These are phyloP conservation scores for Fistulifera pelliculosa DNA, from an alignment of 108 stramenopile genomes.

Conservation along the genomic window DNA sequence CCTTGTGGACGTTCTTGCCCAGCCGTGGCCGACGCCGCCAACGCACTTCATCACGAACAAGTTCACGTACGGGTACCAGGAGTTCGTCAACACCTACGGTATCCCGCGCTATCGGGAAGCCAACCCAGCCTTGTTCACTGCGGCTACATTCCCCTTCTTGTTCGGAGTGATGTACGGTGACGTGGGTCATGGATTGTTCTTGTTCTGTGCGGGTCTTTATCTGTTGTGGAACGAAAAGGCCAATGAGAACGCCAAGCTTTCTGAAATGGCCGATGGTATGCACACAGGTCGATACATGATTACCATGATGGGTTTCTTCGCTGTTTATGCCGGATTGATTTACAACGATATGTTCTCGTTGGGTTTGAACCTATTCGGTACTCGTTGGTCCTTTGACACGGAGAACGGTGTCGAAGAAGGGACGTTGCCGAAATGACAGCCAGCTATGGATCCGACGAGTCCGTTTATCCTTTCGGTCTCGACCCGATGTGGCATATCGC, in stretches of 20 bases:
- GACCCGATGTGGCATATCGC: slow-evolving; percentile 98
- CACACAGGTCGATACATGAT: slow-evolving; percentile 94
- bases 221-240: slow-evolving; percentile 76
- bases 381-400: slow-evolving; percentile 70
- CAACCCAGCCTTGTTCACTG: slow-evolving; percentile 97
- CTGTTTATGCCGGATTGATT: slow-evolving; percentile 92
- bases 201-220: slow-evolving; percentile 75
- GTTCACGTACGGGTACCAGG: slow-evolving; percentile 93
- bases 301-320: slow-evolving; percentile 94
- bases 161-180: slow-evolving; percentile 99
- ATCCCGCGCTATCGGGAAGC: slow-evolving; percentile 96
- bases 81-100: slow-evolving; percentile 98
- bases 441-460: slow-evolving; percentile 66
- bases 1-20: slow-evolving; percentile 76
- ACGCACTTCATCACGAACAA: slow-evolving; percentile 95
- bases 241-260: slow-evolving; percentile 65
- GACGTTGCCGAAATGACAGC: slow-evolving; percentile 49
- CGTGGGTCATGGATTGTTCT: slow-evolving; percentile 90
- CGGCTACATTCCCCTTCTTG: slow-evolving; percentile 98
- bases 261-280: slow-evolving; percentile 80
- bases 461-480: slow-evolving; percentile 95
- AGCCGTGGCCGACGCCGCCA: slow-evolving; percentile 91
- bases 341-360: slow-evolving; percentile 99
- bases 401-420: slow-evolving; percentile 66
- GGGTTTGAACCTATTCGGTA: slow-evolving; percentile 87